phyloP scores from a whole-genome alignment of 306 rosid genomes.

The cucumber (Cucumis sativus) region DNA sequence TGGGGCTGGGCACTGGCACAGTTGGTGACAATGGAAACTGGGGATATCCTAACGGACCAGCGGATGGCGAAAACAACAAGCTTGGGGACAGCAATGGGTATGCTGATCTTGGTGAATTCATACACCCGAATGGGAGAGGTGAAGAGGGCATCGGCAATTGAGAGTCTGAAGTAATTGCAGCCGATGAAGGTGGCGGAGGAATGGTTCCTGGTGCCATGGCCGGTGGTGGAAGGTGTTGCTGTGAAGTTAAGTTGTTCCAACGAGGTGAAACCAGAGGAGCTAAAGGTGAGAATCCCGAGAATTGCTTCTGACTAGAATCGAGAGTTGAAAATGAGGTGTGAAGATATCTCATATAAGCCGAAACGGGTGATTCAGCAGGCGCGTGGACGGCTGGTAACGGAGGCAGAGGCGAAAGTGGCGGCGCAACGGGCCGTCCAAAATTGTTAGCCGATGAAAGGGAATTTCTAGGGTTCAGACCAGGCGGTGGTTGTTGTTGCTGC shows the following conservation, averaged over 20 bases:
- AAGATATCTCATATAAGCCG: constrained; percentile 50
- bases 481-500: constrained; percentile 7
- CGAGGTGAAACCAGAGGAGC: constrained; percentile 55
- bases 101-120: constrained; percentile 69
- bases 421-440: constrained; percentile 31
- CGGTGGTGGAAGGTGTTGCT: constrained; percentile 13
- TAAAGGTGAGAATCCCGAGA: constrained; percentile 65
- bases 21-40: constrained; percentile 90
- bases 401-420: constrained; percentile 60
- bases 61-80: constrained; percentile 52
- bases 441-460: constrained; percentile 10
- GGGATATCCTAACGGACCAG: constrained; percentile 66
- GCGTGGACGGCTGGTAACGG: constrained; percentile 60
- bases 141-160: constrained; percentile 47
- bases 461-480: constrained; percentile 13
- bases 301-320: constrained; percentile 39
- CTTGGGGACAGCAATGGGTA: constrained; percentile 62
- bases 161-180: constrained; percentile 11
- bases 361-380: constrained; percentile 58
- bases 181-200: constrained; percentile 12
- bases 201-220: constrained; percentile 9
- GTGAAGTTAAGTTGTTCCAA: constrained; percentile 34
- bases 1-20: constrained; percentile 69
- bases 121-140: constrained; percentile 66
- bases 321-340: constrained; percentile 23